phyloP scores from a whole-genome alignment of 257 asterid species.

The Voacanga thouarsii region DNA sequence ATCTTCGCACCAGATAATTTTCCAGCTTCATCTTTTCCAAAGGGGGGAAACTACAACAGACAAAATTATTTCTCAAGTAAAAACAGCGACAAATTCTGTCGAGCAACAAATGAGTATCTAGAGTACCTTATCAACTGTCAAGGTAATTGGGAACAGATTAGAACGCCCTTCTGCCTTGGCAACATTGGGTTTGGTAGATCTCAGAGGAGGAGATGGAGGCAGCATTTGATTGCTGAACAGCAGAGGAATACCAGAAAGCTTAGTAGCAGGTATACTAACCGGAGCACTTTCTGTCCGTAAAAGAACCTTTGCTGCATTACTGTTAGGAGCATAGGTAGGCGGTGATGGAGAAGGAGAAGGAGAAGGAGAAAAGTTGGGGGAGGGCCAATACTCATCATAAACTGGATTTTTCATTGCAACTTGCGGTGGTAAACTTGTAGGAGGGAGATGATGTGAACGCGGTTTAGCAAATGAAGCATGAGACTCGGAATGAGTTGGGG shows the following conservation, averaged over 20 bases:
- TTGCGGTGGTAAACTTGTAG: constrained; percentile 42
- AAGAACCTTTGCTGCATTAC: constrained; percentile 49
- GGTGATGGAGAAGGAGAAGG: constrained; percentile 82
- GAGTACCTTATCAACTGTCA: constrained; percentile 57
- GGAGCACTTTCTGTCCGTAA: constrained; percentile 81
- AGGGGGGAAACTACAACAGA: constrained; percentile 42
- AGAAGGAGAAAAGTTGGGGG: constrained; percentile 62
- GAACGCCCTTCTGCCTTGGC: constrained; percentile 34
- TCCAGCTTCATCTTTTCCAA: constrained; percentile 46
- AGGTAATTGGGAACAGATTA: constrained; percentile 40
- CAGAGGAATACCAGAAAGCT: constrained; percentile 41
- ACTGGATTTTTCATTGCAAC: constrained; percentile 43
- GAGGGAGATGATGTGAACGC: constrained; percentile 53
- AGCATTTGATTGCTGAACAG: constrained; percentile 42
- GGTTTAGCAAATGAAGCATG: constrained; percentile 39
- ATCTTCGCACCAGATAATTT: constrained; percentile 35
- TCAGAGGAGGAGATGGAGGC: constrained; percentile 55
- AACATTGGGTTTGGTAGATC: constrained; percentile 31
- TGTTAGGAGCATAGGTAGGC: constrained; percentile 41
- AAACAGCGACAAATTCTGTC: not conserved
- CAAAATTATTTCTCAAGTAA: constrained; percentile 12
- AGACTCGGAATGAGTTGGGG: constrained; percentile 75
- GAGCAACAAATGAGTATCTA: constrained; percentile 13
- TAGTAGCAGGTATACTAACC: constrained; percentile 55
- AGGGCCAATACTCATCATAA: constrained; percentile 73